Evolutionary conservation across 2,329 filamentous ascomycete species (phyloP), one percentile per base, ranked within the genome.

Genomic region (Ophioceras dolichostomum): DNA sequence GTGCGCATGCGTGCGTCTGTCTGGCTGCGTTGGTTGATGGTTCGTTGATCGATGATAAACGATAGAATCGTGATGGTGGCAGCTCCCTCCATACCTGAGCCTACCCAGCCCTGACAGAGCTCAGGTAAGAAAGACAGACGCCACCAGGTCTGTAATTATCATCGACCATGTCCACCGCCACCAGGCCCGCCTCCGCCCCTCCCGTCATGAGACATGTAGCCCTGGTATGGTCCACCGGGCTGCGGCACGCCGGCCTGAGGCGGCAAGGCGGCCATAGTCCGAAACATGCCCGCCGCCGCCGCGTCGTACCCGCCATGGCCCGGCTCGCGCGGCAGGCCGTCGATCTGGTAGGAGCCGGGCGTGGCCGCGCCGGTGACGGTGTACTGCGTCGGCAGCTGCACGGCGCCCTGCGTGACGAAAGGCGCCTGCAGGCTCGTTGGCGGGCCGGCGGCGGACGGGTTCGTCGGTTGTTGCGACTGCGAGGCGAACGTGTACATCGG

Each of bases 401-500:
- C 27, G 13, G 17, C 26, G 13, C 17, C 26, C 26, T 36, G 34
- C 14, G 34, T 31, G 14, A 36, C 34, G 27, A 29, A 34, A 20
- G 32, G 32, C 4, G 32, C 16, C 10, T 16, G 32, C 8, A 12
- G 8, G 22, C 12, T 7, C 22, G 22, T 17, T 10, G 31, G 31
- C 10, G 31, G 31, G 10, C 16, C 31, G 19, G 22, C 8, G 22
- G 22, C 22, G 22, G 5, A 34, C 10, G 18, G 32, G 32, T 33
- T 16, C 6, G n/a, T 13, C 19, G 17, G 31, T 2, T 33, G 31
- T 10, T 36, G 34, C 4, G 18, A 26, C 10, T 36, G 34, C 18
- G 18, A 14, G 34, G 60, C 55, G 36, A 67, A 70, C 1, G 64
- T 48, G 43, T 72, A 73, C 42, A 71, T 51, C 1, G 64, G 45